Evolutionary conservation across 1,284 basidiomycete species (phyloP), one percentile per base, ranked within the genome.

Genomic region (Ceratobasidium sp.): DNA sequence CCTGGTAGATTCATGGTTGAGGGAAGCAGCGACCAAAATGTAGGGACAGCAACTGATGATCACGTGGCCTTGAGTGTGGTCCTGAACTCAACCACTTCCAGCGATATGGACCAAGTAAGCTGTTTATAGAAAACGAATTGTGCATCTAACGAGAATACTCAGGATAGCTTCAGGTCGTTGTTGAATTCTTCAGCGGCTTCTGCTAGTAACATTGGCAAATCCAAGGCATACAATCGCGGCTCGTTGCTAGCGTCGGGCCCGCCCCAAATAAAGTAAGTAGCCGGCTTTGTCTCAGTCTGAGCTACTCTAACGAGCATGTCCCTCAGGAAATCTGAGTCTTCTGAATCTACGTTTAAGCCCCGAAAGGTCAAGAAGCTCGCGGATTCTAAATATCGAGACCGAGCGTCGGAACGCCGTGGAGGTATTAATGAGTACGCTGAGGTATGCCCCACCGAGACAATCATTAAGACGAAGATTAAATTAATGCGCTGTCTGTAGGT

Each of bases 391-490:
- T 94, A 93, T 80, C 88, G 92, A 39, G 89, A 94, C 82, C 88
- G 92, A 68, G 92, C 92, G 20, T 84, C 88, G 10, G 92, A 94
- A 81, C 86, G 92, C 64, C 85, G 93, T 56, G 91, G 91, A 0
- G 84, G 85, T 54, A 89, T 86, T 26, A 90, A 90, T 79, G 92
- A 94, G 79, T 93, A 89, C 82, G 91, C 91, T 11, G 85, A 91
- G 82, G 92, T 90, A 79, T 54, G 85, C 82, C 11, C 33, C 65
- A 15, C 68, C 1, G 15, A 8, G 5, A 66, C 26, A 6, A 20
- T 76, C 53, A 56, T 35, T 47, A 39, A 11, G 37, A 26, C 37
- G 8, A 10, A 20, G 39, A 20, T 35, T 26, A 54, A 56, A 45
- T 3, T 63, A 13, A 35, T 15, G 6, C 23, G 33, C 28, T 17